Evolutionary conservation across 2,329 filamentous ascomycete genomes (phyloP).

Genomic region (Diaporthe nobilis): DNA sequence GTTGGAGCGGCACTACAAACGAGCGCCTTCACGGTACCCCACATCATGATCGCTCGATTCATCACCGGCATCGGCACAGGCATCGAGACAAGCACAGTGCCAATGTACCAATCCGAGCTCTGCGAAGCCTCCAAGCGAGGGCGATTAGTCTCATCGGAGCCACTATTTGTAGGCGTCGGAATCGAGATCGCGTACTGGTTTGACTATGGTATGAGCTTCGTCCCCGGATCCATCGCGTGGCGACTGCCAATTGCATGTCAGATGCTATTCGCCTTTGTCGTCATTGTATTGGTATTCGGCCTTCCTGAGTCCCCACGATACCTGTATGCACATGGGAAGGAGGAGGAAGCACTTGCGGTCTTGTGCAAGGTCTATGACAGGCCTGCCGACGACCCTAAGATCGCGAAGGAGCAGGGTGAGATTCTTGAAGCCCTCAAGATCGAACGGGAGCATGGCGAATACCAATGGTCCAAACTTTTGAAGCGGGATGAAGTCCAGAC

Average conservation of each 20-base stretch:
- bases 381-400: slow-evolving; percentile 53
- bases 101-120: slow-evolving; percentile 60
- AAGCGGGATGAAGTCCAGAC: slow-evolving; percentile 59
- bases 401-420: slow-evolving; percentile 57
- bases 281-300: slow-evolving; percentile 48
- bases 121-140: slow-evolving; percentile 59
- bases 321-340: slow-evolving; percentile 47
- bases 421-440: slow-evolving; percentile 49
- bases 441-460: slow-evolving; percentile 46
- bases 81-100: slow-evolving; percentile 53
- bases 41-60: slow-evolving; percentile 57
- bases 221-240: slow-evolving; percentile 48
- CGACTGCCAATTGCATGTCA: slow-evolving; percentile 52
- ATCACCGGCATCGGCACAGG: slow-evolving; percentile 50
- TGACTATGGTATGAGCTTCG: slow-evolving; percentile 51
- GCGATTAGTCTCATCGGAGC: slow-evolving; percentile 58
- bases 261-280: slow-evolving; percentile 48
- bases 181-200: slow-evolving; percentile 51
- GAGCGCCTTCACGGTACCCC: slow-evolving; percentile 52
- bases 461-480: slow-evolving; percentile 58
- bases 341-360: slow-evolving; percentile 49
- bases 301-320: slow-evolving; percentile 50
- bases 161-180: slow-evolving; percentile 47
- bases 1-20: slow-evolving; percentile 49
- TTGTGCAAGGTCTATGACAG: slow-evolving; percentile 57